Base-by-base conservation (phyloP, 768 basidiomycete genomes). In the Collybiopsis confluens region DNA sequence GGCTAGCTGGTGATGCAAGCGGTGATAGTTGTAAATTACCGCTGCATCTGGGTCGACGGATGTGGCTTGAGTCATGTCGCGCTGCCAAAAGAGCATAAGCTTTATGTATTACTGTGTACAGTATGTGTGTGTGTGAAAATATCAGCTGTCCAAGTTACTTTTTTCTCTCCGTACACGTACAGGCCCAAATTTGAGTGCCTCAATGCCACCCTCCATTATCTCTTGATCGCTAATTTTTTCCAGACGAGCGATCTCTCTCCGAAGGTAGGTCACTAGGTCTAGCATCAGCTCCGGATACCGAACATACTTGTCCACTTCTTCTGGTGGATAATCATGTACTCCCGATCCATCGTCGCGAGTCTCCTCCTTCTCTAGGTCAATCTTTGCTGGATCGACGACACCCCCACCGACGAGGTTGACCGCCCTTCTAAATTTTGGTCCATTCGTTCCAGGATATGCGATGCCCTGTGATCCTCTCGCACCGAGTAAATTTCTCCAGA, bases 401-500 rank as follows among this genome's bases (percentile, higher is more conserved):
- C 78, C 73, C 5, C 85, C 83, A 1, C 86, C 85, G 6, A 82
- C 80, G n/a, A 87, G 78, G 60, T 90, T 89, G 27, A 90, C 78
- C 0, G 83, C 71, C 6, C 86, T 79, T 33, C 85, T 71, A 70
- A 82, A 89, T 16, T 37, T 62, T 45, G 64, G 44, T 44, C 58
- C 46, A 51, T 54, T 46, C 27, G 58, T 11, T 23, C 67, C 61
- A 3, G 73, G 70, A 53, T 75, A 75, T 1, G 72, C 73, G 50
- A 91, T 85, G 2, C 88, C 89, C 54, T 78, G 75, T 8, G 89
- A 89, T 4, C 92, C 94, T 11, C 92, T 79, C 1, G 83, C 90
- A 7, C 89, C 92, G 37, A 97, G 84, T 35, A 97, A 62, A 66
- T 98, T 97, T 45, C 96, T 76, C 96, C 96, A 98, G 0, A 97